A percentile compares a stretch with the other conserved stretches of the same genome.
These are phyloP conservation scores for Carex myosuroides DNA, from an alignment of 176 grass and related monocot genomes.

Conservation along the genomic window DNA sequence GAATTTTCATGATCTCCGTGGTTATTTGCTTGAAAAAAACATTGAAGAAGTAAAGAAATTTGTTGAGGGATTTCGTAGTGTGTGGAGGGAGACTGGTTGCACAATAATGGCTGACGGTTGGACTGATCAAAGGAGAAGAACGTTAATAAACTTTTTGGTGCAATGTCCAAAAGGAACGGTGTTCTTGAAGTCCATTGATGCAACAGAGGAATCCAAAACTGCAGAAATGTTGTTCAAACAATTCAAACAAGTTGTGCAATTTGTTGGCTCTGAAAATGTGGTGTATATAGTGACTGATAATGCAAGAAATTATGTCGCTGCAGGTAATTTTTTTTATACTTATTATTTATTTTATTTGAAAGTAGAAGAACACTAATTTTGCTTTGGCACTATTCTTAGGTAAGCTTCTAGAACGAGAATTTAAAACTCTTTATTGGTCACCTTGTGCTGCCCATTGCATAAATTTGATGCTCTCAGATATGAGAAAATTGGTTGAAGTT, in stretches of 20 bases:
- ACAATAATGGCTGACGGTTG: conserved; percentile 17
- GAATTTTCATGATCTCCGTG: no score
- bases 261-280: neutral
- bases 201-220: neutral
- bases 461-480: conserved; percentile 7
- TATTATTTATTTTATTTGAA: neutral
- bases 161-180: neutral
- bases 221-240: conserved; percentile 4
- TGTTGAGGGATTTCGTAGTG: neutral
- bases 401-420: neutral
- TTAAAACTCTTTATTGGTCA: neutral
- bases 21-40: no score
- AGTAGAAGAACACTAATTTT: neutral
- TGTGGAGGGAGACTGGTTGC: conserved; percentile 17
- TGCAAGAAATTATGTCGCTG: neutral
- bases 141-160: no score
- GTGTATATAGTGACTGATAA: neutral
- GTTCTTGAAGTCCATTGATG: conserved; percentile 11
- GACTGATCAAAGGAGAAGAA: no score
- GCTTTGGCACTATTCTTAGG: neutral
- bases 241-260: neutral
- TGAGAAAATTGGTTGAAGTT: neutral
- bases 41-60: neutral
- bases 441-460: neutral
- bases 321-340: neutral